A percentile compares a stretch with the other conserved stretches of the same genome.
phyloP scores from a whole-genome alignment of 78 protist genomes.

The Dictyostelium intermedium region DNA sequence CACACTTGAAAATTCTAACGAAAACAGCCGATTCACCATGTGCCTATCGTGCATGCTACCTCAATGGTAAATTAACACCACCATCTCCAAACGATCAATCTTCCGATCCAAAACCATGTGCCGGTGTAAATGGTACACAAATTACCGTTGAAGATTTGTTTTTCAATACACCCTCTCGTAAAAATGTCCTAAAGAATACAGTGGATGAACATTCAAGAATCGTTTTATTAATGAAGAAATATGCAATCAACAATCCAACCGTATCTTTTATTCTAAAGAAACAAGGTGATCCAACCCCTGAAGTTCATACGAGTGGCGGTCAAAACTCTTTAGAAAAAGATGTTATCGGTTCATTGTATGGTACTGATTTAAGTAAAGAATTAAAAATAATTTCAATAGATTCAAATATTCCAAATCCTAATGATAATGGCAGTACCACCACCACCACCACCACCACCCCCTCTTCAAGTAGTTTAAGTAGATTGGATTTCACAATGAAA shows the following conservation, averaged over 20 bases:
- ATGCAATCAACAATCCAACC: conserved; percentile 86
- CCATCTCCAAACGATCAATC: not conserved
- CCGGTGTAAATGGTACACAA: conserved; percentile 89
- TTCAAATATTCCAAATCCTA: not conserved
- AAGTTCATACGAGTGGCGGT: conserved; percentile 52
- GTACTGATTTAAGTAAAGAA: conserved; percentile 81
- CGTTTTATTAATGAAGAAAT: conserved; percentile 83
- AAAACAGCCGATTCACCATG: conserved; percentile 72
- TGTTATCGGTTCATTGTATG: conserved; percentile 61
- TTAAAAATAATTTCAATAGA: conserved; percentile 13
- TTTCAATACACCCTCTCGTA: conserved; percentile 89
- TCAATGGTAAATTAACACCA: conserved; percentile 51
- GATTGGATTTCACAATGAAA: conserved; percentile 19
- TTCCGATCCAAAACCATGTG: conserved; percentile 89
- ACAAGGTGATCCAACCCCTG: conserved; percentile 71
- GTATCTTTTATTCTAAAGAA: conserved; percentile 86
- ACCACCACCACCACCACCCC: too few relatives aligned
- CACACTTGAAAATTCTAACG: conserved; percentile 93
- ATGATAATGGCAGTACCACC: too few relatives aligned
- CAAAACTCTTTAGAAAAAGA: conserved; percentile 29
- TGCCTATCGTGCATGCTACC: conserved; percentile 78
- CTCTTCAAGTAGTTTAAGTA: not conserved
- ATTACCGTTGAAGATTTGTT: conserved; percentile 95
- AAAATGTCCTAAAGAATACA: conserved; percentile 76
- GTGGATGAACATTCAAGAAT: conserved; percentile 91